A percentile compares a stretch with the other conserved stretches of the same genome.
These are phyloP conservation scores for Phaeodactylum tricornutum DNA, from an alignment of 108 stramenopile species.

Conservation along the genomic window DNA sequence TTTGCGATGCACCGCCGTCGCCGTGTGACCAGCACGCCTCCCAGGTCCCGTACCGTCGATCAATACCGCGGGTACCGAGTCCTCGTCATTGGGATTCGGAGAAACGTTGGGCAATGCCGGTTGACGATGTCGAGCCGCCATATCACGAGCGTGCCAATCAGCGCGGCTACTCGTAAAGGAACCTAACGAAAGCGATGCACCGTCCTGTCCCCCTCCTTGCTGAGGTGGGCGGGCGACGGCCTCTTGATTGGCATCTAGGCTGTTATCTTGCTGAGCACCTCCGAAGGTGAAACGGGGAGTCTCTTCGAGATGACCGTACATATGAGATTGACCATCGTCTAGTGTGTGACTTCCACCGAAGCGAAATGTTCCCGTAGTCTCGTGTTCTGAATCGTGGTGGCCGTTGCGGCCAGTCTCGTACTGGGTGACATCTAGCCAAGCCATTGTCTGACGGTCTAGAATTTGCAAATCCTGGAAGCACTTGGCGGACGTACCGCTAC, in stretches of 20 bases:
- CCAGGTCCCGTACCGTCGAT: slow-evolving; percentile 72
- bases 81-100: slow-evolving; percentile 81
- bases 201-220: not conserved
- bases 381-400: not conserved
- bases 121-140: slow-evolving; percentile 14
- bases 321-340: not conserved
- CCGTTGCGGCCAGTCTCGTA: slow-evolving; percentile 8
- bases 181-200: not conserved
- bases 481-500: slow-evolving; percentile 68
- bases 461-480: slow-evolving; percentile 92
- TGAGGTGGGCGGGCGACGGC: not conserved
- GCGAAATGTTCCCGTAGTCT: not conserved
- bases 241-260: not conserved
- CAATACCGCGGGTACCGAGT: slow-evolving; percentile 55
- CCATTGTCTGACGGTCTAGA: slow-evolving; percentile 79
- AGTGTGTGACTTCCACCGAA: slow-evolving; percentile 8
- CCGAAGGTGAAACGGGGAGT: not conserved
- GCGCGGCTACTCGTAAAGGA: slow-evolving; percentile 10
- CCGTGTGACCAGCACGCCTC: slow-evolving; percentile 87
- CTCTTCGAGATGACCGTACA: slow-evolving; percentile 1
- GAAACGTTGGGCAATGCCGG: slow-evolving; percentile 1
- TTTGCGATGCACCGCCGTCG: slow-evolving; percentile 75
- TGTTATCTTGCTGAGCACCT: not conserved
- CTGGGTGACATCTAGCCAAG: slow-evolving; percentile 81
- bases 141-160: slow-evolving; percentile 58